phyloP scores from a whole-genome alignment of 2,329 filamentous ascomycete species.

The Cladophialophora psammophila region DNA sequence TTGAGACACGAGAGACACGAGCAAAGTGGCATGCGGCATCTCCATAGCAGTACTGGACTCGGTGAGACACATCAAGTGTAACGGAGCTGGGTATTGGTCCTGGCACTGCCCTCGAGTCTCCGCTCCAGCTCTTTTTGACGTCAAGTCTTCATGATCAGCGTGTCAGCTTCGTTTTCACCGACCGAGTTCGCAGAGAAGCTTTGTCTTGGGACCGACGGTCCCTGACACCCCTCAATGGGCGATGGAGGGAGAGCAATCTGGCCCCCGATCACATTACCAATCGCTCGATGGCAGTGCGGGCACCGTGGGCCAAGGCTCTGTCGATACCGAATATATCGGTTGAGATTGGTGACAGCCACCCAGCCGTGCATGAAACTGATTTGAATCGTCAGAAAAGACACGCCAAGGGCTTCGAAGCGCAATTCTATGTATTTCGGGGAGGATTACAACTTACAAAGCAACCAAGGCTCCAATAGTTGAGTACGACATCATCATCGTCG shows the following conservation, averaged over 20 bases:
- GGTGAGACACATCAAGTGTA: not conserved
- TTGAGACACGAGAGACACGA: not conserved
- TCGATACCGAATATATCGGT: constrained; percentile 28
- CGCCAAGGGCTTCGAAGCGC: not conserved
- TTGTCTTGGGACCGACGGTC: constrained; percentile 10
- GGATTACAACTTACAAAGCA: constrained; percentile 26
- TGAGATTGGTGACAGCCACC: constrained; percentile 16
- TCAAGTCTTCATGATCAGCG: constrained; percentile 28
- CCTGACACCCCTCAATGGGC: not conserved
- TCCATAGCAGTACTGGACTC: not conserved
- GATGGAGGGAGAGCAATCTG: constrained; percentile 15
- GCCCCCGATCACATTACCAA: not conserved
- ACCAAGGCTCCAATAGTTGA: constrained; percentile 24
- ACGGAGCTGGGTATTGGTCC: not conserved
- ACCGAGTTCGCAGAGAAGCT: constrained; percentile 28
- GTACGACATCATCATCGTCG: constrained; percentile 22
- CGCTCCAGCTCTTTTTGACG: not conserved
- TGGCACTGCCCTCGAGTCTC: not conserved
- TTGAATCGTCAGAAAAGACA: constrained; percentile 1
- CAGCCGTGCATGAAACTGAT: constrained; percentile 27
- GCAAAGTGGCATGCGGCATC: not conserved
- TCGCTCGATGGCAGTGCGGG: constrained; percentile 30
- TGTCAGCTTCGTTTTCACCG: constrained; percentile 28
- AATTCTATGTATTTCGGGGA: not conserved
- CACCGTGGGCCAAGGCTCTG: constrained; percentile 20